Evolutionary conservation across 257 asterid genomes (phyloP).

Genomic region (Ajuga chamaepitys): DNA sequence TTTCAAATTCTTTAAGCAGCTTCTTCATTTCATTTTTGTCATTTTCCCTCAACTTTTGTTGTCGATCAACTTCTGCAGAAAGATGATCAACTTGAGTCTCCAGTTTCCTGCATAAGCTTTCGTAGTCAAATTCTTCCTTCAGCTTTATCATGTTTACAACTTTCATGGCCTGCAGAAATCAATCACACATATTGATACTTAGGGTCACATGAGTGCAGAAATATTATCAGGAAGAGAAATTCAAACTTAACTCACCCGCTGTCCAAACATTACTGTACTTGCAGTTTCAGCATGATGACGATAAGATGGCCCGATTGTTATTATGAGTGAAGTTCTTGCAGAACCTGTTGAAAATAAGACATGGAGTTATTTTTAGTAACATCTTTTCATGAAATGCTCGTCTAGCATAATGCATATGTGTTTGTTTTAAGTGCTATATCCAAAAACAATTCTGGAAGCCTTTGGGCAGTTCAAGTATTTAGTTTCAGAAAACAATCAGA

Average conservation of each 20-base stretch:
- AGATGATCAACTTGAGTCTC: slow-evolving; percentile 78
- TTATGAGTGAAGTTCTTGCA: slow-evolving; percentile 85
- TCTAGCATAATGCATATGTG: too few relatives aligned
- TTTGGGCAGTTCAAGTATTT: too few relatives aligned
- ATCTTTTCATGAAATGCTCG: too few relatives aligned
- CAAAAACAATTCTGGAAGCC: too few relatives aligned
- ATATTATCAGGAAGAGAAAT: not conserved
- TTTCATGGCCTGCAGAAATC: slow-evolving; percentile 82
- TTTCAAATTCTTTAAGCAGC: slow-evolving; percentile 43
- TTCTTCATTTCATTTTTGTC: slow-evolving; percentile 48
- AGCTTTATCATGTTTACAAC: slow-evolving; percentile 64
- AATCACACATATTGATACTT: slow-evolving; percentile 4
- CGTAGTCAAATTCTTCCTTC: slow-evolving; percentile 92
- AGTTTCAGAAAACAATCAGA: not conserved
- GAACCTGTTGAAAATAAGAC: slow-evolving; percentile 88
- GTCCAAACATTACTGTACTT: slow-evolving; percentile 90
- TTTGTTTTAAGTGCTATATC: too few relatives aligned
- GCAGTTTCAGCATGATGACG: slow-evolving; percentile 84
- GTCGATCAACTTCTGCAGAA: slow-evolving; percentile 65
- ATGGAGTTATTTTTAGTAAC: too few relatives aligned
- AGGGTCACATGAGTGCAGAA: not conserved
- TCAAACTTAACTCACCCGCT: slow-evolving; percentile 51
- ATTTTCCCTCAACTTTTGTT: slow-evolving; percentile 53
- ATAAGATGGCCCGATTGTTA: slow-evolving; percentile 79
- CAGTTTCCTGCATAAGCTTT: slow-evolving; percentile 76